phyloP scores from a whole-genome alignment of 1,284 basidiomycete species.

The Rhizoctonia solani region DNA sequence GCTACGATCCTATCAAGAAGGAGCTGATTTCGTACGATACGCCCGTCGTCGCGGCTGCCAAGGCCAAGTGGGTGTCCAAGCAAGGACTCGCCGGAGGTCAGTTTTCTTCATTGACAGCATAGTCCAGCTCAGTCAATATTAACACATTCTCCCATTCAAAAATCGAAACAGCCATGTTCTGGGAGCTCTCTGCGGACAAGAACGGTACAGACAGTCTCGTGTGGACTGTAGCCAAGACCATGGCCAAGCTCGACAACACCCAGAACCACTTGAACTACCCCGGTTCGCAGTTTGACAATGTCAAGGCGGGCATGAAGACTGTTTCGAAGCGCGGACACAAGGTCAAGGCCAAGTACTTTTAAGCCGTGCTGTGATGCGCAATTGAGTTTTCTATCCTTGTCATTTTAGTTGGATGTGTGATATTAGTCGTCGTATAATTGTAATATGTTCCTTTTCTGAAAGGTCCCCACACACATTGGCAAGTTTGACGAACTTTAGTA shows the following conservation, averaged over 20 bases:
- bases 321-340: neutral
- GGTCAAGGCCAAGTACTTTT: conserved; percentile 5
- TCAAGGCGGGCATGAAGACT: conserved; percentile 37
- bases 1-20: conserved; percentile 56
- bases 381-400: no score
- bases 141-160: no score
- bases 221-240: conserved; percentile 51
- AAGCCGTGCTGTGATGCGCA: no score
- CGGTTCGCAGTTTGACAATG: conserved; percentile 51
- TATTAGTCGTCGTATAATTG: no score
- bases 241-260: conserved; percentile 63
- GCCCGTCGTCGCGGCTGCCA: conserved; percentile 68
- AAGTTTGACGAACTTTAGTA: no score
- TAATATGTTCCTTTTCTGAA: no score
- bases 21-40: conserved; percentile 83
- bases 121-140: no score
- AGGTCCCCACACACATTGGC: no score
- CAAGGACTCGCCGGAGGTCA: conserved; percentile 66
- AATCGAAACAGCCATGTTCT: conserved; percentile 44
- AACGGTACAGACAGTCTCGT: conserved; percentile 62
- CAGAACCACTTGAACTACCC: conserved; percentile 66
- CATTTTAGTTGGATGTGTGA: no score
- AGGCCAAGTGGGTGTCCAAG: conserved; percentile 74
- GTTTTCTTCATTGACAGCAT: neutral
- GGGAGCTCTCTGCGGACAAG: conserved; percentile 67